Evolutionary conservation across 2,329 filamentous ascomycete genomes (phyloP).

Genomic region (Coniochaeta hoffmannii): DNA sequence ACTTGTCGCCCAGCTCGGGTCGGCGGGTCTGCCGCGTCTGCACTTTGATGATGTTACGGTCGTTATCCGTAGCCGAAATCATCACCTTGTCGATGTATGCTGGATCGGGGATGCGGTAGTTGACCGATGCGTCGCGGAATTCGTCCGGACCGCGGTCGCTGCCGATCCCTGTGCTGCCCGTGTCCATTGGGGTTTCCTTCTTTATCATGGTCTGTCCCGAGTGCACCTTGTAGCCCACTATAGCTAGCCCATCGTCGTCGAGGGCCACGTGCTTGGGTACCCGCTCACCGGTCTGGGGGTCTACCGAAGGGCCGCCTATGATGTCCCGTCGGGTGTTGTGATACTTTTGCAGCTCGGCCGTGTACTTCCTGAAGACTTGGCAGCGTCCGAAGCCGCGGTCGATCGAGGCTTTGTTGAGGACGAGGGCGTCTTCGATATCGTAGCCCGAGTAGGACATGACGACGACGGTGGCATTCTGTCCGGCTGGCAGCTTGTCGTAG

Average conservation of each 20-base stretch:
- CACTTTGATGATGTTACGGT: constrained; percentile 83
- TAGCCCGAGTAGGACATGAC: constrained; percentile 99
- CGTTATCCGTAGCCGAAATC: constrained; percentile 81
- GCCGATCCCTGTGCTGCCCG: constrained; percentile 64
- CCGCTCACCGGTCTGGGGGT: constrained; percentile 52
- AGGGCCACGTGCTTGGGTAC: constrained; percentile 66
- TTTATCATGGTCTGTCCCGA: constrained; percentile 82
- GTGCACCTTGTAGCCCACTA: constrained; percentile 73
- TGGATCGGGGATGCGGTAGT: constrained; percentile 77
- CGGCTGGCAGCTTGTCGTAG: constrained; percentile 94
- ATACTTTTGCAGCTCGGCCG: constrained; percentile 80
- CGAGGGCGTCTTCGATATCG: constrained; percentile 97
- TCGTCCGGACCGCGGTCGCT: constrained; percentile 56
- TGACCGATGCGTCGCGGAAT: constrained; percentile 61
- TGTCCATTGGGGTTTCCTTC: constrained; percentile 78
- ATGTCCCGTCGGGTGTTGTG: constrained; percentile 68
- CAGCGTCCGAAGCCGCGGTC: constrained; percentile 94
- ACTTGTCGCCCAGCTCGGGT: constrained; percentile 95
- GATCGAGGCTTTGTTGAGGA: constrained; percentile 91
- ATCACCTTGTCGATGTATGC: constrained; percentile 95
- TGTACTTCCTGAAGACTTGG: constrained; percentile 95
- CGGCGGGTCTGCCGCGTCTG: constrained; percentile 93
- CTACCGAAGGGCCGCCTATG: constrained; percentile 54
- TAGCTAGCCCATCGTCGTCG: constrained; percentile 80
- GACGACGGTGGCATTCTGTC: constrained; percentile 93